Base-by-base conservation (phyloP, 2,329 filamentous ascomycete species). In the Ophiostoma montium region DNA sequence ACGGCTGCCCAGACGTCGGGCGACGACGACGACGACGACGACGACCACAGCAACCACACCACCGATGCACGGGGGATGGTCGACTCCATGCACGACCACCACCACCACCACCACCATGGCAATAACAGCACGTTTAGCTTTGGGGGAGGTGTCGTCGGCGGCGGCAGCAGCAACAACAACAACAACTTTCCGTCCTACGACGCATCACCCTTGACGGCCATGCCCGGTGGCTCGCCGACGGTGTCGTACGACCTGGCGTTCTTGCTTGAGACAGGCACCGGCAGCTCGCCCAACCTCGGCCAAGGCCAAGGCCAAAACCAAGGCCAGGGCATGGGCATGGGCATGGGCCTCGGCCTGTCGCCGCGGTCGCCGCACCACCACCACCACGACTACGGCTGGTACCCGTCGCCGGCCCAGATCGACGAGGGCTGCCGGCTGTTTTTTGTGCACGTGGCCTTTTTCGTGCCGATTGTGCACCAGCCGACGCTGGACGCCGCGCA, bases 401-500 rank as follows among this genome's bases (percentile, higher is more conserved):
- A 48, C 38, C 64, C 61, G 3, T 63, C 62, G 1, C 13, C 53
- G 0, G 35, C 46, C 2, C 65, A 67, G 52, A 56, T 63, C 16
- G 47, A 50, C 16, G 56, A 55, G 6, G 65, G 65, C 6, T 60
- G 60, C 48, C 52, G 58, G 7, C 53, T 67, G 11, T 67, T 61
- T 53, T 68, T 68, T 47, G 45, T 47, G 3, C 60, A 66, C 48
- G 54, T 66, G 21, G 61, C 64, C 13, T 58, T 60, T 18, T 67
- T 65, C 23, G 49, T 68, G 5, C 63, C 65, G 1, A 66, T 68
- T 36, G 52, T 68, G 31, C 62, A 65, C 54, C 55, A 55, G 47
- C 55, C 61, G 9, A 68, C 64, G 0, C 67, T 67, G 38, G 59
- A 66, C 35, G 27, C 57, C 4, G 53, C 52, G 1, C 50, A 56